Percentiles rank a stretch among this genome's conserved stretches.
phyloP scores from a whole-genome alignment of 805 yeast genomes.

The Novakomyces olei region DNA sequence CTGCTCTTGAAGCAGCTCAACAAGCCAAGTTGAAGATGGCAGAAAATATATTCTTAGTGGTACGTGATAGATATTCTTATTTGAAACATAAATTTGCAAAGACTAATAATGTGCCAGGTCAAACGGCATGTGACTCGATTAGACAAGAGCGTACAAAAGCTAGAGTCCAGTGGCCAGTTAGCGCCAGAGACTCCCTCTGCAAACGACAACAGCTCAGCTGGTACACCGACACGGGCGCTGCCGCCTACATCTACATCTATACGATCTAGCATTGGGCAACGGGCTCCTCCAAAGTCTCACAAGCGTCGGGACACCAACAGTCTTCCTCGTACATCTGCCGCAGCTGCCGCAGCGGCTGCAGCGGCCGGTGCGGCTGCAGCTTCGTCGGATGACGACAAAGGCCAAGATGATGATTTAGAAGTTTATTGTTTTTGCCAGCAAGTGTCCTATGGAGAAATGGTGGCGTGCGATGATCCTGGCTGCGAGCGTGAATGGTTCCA shows the following conservation, averaged over 20 bases:
- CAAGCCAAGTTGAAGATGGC: no score
- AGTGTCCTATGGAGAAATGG: constrained; percentile 96
- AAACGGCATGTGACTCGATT: no score
- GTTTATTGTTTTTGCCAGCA: constrained; percentile 88
- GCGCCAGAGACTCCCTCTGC: no score
- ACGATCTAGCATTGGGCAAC: neutral
- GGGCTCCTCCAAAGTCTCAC: constrained; percentile 1
- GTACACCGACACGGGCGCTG: constrained; percentile 1
- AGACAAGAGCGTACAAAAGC: no score
- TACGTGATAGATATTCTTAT: no score
- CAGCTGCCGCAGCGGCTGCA: neutral
- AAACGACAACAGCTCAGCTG: no score
- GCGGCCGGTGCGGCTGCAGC: neutral
- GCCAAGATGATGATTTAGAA: no score
- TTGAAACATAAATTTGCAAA: no score
- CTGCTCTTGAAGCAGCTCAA: no score
- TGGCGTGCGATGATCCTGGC: constrained; percentile 87
- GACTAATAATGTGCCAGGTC: no score
- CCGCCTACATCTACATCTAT: constrained; percentile 1
- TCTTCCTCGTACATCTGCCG: neutral
- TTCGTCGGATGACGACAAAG: constrained; percentile 1
- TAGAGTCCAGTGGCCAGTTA: no score
- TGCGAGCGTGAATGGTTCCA: constrained; percentile 83
- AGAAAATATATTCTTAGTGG: no score
- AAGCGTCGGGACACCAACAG: constrained; percentile 2